Evolutionary conservation across 1,139 yeast species (phyloP), one percentile per base, ranked within the genome.

Genomic region (Lizanozyma gosingica): DNA sequence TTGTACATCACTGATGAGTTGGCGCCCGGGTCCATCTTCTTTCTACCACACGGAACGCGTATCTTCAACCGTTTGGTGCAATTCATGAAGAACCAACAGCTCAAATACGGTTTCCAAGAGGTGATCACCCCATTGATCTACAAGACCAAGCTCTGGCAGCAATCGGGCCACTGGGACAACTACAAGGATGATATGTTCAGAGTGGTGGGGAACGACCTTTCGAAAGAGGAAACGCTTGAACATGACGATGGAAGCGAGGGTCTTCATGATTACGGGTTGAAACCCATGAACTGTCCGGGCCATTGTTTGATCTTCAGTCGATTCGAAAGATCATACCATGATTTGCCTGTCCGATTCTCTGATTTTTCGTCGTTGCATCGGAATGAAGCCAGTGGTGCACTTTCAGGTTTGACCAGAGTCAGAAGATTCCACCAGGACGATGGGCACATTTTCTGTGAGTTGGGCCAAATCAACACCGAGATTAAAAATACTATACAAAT

Each of bases 281-380:
- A 92, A 60, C 98, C 98, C 18, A 92, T 92, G 98, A 94, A 92
- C 64, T 92, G 98, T 59, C 98, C 99, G 0, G 97, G 97, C 1
- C 99, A 94, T 59, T 94, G 98, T 57, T 59, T 92, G 43, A 78
- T 94, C 48, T 94, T 81, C 66, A 77, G 83, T 45, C 76, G 80
- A 48, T 80, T 84, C 48, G 95, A 88, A 45, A 78, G 94, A 50
- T 85, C 95, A 0, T 87, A 87, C 57, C 78, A 87, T 46, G 97
- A 94, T 52, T 65, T 94, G 42, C 99, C 99, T 3, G 70, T 90
- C 52, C 67, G 98, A 52, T 78, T 78, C 53, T 86, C 95, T 11
- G 99, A 94, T 62, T 92, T 90, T 54, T 87, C 95, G 38, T 94
- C 95, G 2, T 65, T 94, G 42, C 99, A 94, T 62, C 76, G 99